A percentile compares a stretch with the other conserved stretches of the same genome.
phyloP scores from a whole-genome alignment of 352 stramenopile genomes.

The Pythium biforme region DNA sequence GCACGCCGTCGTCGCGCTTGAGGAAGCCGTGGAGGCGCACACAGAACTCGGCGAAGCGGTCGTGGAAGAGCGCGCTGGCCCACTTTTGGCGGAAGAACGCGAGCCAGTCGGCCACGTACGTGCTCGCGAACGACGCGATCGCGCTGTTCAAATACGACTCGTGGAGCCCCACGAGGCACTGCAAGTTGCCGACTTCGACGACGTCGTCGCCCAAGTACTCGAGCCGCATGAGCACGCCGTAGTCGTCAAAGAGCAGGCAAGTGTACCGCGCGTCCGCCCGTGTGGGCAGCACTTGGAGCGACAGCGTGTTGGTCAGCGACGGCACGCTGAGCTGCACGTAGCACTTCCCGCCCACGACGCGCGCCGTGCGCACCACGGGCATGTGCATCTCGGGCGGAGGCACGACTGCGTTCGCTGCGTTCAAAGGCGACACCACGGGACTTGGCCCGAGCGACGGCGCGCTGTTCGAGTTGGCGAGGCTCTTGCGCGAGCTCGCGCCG shows the following conservation, averaged over 20 bases:
- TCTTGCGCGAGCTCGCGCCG: slow-evolving; percentile 16
- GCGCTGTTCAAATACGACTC: slow-evolving; percentile 87
- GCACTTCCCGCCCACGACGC: slow-evolving; percentile 48
- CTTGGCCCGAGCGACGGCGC: slow-evolving; percentile 10
- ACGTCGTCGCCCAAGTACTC: slow-evolving; percentile 61
- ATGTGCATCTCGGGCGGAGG: slow-evolving; percentile 70
- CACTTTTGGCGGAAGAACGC: slow-evolving; percentile 82
- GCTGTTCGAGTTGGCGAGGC: slow-evolving; percentile 10
- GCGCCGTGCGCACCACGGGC: slow-evolving; percentile 48
- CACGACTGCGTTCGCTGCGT: slow-evolving; percentile 25
- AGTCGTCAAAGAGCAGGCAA: slow-evolving; percentile 74
- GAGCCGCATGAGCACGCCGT: slow-evolving; percentile 66
- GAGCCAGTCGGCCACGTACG: slow-evolving; percentile 81
- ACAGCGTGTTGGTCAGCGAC: slow-evolving; percentile 61
- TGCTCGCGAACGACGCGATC: slow-evolving; percentile 63
- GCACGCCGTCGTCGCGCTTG: slow-evolving; percentile 68
- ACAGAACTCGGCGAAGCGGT: slow-evolving; percentile 78
- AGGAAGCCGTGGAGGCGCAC: slow-evolving; percentile 51
- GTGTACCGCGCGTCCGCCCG: slow-evolving; percentile 51
- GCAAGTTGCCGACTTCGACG: slow-evolving; percentile 66
- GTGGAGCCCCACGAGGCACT: slow-evolving; percentile 77
- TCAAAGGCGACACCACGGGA: not conserved
- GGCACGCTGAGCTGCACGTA: slow-evolving; percentile 79
- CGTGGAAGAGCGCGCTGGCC: slow-evolving; percentile 69
- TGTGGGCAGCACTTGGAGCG: slow-evolving; percentile 57